Evolutionary conservation across 2,329 filamentous ascomycete genomes (phyloP), one percentile per base, ranked within the genome.

Genomic region (Ceratocystis albifundus): DNA sequence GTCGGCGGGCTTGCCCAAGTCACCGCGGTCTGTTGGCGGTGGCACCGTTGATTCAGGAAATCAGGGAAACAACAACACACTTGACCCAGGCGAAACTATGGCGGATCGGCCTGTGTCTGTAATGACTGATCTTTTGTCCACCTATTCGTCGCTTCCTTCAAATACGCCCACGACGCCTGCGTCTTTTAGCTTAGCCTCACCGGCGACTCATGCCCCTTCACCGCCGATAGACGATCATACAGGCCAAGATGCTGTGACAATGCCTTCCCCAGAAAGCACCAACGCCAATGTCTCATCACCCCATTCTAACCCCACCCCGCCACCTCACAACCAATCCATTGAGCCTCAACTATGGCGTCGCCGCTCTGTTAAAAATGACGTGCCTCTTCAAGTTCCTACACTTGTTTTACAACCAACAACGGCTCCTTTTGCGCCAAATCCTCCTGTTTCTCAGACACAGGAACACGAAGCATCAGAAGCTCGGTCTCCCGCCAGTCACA

Each of bases 351-450:
- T 78, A 59, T 83, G 80, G 81, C 77, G 77, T 66, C 76, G 82
- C 64, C 78, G 82, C 59, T 81, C 80, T 15, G 73, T 78, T 30
- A 83, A 80, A 71, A 75, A 75, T 65, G 79, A 82, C 65, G 75
- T 76, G 64, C 77, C 73, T 68, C 71, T 80, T 44, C 76, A 79
- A 61, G 75, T 83, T 3, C 73, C 80, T 7, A 77, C 79, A 66
- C 76, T 84, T 65, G 36, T 66, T 12, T 61, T 70, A 17, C 28
- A 59, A 3, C 20, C 55, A 36, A 8, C 55, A 36, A 36, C n/a
- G 8, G 4, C 28, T 7, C 4, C 28, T 25, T 36, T n/a, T n/a
- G n/a, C 53, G 25, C 10, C 48, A 28, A 28, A 8, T 5, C 5
- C 20, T 3, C 0, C 48, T 25, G 4, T n/a, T 28, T 53, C 48